Evolutionary conservation across 2,329 filamentous ascomycete species (phyloP), one percentile per base, ranked within the genome.

Genomic region (Ciborinia camelliae): DNA sequence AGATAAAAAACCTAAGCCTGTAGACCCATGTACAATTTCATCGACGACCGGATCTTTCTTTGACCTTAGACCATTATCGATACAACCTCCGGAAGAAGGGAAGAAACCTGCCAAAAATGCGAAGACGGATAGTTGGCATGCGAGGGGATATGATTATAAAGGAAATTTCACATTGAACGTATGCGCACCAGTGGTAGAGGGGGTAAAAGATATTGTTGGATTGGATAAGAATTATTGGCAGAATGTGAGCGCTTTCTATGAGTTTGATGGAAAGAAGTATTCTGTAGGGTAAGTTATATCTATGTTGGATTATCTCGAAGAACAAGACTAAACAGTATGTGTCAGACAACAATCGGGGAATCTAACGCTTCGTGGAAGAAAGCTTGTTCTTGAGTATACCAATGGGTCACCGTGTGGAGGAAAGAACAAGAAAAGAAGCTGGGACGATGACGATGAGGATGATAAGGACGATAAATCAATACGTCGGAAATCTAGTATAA

Each of bases 131-230:
- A 88, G 81, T 73, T 84, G 83, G 79, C 82, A 86, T 68, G 86
- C 89, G 9, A 84, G 84, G 66, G 91, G 91, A 41, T 90, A 87
- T 75, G 91, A 94, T 77, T 91, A 92, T 48, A 86, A 85, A 68
- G 85, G 86, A 68, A 94, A 94, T 79, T 95, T 95, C 73, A 94
- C 90, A 2, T 75, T 94, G 72, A 95, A 95, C 77, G 88, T 95
- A 71, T 95, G 91, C 79, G 87, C 83, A 43, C 81, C 90, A 1
- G 89, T 93, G n/a, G 83, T 92, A 20, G 85, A 90, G 70, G 79
- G 84, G 20, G 79, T 90, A 26, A 79, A 82, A 51, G 80, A 86
- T 67, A 84, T 90, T 12, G 82, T 84, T 14, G 90, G 88, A n/a
- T 76, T 93, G 4, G 81, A 86, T 52, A 81, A 84, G 76, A 75